Evolutionary conservation across 768 basidiomycete species (phyloP).

Genomic region (Tylopilus intermedius): DNA sequence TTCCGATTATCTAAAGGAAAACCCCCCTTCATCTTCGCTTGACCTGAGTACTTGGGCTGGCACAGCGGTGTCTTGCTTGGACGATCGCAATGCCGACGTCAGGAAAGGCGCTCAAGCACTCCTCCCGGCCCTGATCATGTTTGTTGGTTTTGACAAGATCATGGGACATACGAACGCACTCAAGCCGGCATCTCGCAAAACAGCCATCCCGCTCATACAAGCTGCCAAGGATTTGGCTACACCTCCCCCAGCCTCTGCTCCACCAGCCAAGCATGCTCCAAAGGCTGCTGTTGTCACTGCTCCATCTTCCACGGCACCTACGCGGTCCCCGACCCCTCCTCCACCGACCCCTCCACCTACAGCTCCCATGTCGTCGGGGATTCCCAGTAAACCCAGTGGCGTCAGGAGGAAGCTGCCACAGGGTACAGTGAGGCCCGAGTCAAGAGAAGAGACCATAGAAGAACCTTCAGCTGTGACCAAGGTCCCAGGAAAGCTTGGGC

Average conservation of each 20-base stretch:
- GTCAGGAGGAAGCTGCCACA: constrained; percentile 71
- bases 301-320: constrained; percentile 22
- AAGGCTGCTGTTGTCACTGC: constrained; percentile 21
- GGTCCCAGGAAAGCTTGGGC: constrained; percentile 34
- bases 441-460: constrained; percentile 34
- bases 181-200: constrained; percentile 85
- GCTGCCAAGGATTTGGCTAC: constrained; percentile 57
- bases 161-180: constrained; percentile 80
- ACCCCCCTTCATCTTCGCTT: constrained; percentile 46
- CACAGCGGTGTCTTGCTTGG: constrained; percentile 69
- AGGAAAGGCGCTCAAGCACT: constrained; percentile 86
- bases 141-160: constrained; percentile 77
- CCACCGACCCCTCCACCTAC: constrained; percentile 44
- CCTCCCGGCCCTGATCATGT: constrained; percentile 68
- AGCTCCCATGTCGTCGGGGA: constrained; percentile 26
- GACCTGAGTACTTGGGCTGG: constrained; percentile 70
- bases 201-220: constrained; percentile 84
- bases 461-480: constrained; percentile 32
- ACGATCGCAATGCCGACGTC: constrained; percentile 88
- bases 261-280: constrained; percentile 27
- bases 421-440: constrained; percentile 47
- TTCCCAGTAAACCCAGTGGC: constrained; percentile 47
- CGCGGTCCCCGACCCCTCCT: constrained; percentile 31
- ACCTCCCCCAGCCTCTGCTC: constrained; percentile 23
- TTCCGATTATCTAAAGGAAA: constrained; percentile 70